A percentile compares a stretch with the other conserved stretches of the same genome.
Evolutionary conservation across 371 early-diverging fungal genomes (phyloP).

Genomic region (Blakeslea trispora): DNA sequence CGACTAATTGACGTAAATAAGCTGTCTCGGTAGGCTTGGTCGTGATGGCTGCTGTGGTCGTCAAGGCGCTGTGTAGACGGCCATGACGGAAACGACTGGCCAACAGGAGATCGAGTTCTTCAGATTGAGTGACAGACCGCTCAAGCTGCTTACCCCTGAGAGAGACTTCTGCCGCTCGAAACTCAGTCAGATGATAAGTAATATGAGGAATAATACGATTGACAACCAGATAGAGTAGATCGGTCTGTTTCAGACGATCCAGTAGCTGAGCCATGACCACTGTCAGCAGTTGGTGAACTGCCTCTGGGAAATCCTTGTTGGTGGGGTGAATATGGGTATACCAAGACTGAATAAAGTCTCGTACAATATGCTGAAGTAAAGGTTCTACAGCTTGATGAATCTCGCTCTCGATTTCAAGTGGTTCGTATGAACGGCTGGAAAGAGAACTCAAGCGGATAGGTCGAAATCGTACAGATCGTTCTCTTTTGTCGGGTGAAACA

Average conservation of each 20-base stretch:
- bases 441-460: no score
- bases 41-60: constrained; percentile 50
- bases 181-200: constrained; percentile 70
- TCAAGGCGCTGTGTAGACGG: constrained; percentile 61
- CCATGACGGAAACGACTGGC: constrained; percentile 64
- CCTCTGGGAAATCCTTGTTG: constrained; percentile 35
- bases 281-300: constrained; percentile 52
- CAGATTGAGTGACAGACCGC: constrained; percentile 56
- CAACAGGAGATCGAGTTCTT: constrained; percentile 63
- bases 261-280: constrained; percentile 37
- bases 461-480: no score
- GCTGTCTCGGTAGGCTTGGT: constrained; percentile 56
- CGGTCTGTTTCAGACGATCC: constrained; percentile 53
- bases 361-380: constrained; percentile 46
- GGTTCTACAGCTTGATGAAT: constrained; percentile 42
- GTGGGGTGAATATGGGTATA: constrained; percentile 30
- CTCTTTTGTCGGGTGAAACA: no score
- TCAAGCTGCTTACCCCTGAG: constrained; percentile 59
- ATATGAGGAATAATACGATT: constrained; percentile 65
- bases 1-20: constrained; percentile 70
- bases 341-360: constrained; percentile 64
- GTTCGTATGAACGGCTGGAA: no score
- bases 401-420: no score
- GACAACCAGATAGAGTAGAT: constrained; percentile 60
- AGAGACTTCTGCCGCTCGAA: constrained; percentile 64